Conservation (phyloP, 1,139 yeast genomes). For the Geotrichum aggregatum region DNA sequence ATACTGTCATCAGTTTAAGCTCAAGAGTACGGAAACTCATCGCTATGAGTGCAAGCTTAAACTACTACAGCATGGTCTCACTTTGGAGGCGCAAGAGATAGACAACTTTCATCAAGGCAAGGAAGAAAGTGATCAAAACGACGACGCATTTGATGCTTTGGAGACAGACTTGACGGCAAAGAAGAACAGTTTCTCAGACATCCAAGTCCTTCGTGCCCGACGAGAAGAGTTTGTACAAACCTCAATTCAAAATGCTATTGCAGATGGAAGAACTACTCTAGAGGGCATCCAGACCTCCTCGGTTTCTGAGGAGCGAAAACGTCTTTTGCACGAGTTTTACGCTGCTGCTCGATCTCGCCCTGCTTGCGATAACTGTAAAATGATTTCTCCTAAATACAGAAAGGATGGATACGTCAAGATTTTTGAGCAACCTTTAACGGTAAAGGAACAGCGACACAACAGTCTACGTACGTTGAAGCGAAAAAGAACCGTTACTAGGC, state of each 20-base stretch:
- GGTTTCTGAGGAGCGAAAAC: slow-evolving; percentile 81
- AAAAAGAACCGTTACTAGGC: slow-evolving; percentile 72
- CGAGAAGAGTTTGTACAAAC: slow-evolving; percentile 69
- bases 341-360: slow-evolving; percentile 67
- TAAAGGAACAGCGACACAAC: slow-evolving; percentile 73
- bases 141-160: slow-evolving; percentile 23
- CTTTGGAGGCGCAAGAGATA: slow-evolving; percentile 69
- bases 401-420: slow-evolving; percentile 93
- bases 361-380: slow-evolving; percentile 92
- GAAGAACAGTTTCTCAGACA: slow-evolving; percentile 25
- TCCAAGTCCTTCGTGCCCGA: slow-evolving; percentile 46
- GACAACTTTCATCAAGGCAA: slow-evolving; percentile 54
- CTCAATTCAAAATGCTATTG: slow-evolving; percentile 68
- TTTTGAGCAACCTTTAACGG: slow-evolving; percentile 80
- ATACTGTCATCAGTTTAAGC: slow-evolving; percentile 81
- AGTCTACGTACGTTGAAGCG: slow-evolving; percentile 35
- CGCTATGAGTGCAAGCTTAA: slow-evolving; percentile 71
- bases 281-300: slow-evolving; percentile 76
- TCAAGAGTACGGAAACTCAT: slow-evolving; percentile 65
- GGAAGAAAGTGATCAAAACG: slow-evolving; percentile 5
- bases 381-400: slow-evolving; percentile 90
- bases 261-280: slow-evolving; percentile 66
- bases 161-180: slow-evolving; percentile 24
- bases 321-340: slow-evolving; percentile 69
- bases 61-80: slow-evolving; percentile 81